Evolutionary conservation across 2,329 filamentous ascomycete species (phyloP).

Genomic region (Lizonia empirigonia): DNA sequence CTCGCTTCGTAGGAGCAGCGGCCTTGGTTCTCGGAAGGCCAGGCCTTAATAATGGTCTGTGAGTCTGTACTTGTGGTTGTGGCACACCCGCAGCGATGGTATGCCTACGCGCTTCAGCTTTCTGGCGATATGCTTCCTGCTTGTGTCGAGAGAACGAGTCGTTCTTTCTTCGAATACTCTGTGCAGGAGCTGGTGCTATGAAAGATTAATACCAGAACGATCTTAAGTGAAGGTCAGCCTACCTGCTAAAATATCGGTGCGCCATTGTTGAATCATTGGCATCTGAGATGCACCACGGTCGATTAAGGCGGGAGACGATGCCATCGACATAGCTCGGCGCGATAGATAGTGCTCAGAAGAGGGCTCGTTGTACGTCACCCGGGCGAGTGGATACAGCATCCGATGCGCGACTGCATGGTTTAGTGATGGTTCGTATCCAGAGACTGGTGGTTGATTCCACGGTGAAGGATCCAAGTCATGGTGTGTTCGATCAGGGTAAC

Average conservation of each 20-base stretch:
- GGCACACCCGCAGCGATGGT: background rate
- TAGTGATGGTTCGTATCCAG: background rate
- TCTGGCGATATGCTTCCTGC: conserved; percentile 5
- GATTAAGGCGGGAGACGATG: background rate
- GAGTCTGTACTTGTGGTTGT: background rate
- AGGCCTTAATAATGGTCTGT: background rate
- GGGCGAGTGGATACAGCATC: background rate
- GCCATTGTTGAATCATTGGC: conserved; percentile 24
- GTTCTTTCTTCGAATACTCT: background rate
- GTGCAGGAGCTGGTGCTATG: background rate
- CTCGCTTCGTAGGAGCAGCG: background rate
- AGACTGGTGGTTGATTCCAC: background rate
- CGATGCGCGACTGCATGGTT: background rate
- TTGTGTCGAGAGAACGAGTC: background rate
- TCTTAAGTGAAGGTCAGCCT: background rate
- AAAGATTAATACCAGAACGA: background rate
- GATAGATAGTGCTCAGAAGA: background rate
- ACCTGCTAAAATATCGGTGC: conserved; percentile 9
- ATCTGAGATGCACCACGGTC: background rate
- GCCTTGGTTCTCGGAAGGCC: background rate
- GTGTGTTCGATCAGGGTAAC: background rate
- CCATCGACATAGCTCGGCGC: background rate
- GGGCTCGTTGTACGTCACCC: background rate
- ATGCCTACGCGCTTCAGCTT: conserved; percentile 5
- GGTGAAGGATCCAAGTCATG: background rate